These are phyloP conservation scores for Bryum argenteum DNA, from an alignment of 225 moss, liverwort and hornwort genomes.

Conservation along the genomic window DNA sequence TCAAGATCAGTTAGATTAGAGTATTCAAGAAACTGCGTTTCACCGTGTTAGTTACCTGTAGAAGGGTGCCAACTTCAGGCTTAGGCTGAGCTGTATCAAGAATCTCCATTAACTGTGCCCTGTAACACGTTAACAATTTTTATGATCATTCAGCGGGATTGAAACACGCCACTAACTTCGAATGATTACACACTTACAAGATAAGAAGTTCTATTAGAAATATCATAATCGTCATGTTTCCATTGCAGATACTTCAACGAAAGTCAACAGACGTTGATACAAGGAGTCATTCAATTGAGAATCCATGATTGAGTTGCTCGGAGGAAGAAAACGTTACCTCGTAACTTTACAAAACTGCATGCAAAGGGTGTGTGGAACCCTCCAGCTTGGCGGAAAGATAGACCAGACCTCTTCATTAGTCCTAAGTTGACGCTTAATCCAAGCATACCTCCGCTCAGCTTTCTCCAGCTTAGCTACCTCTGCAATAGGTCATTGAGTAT, in stretches of 20 bases:
- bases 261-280: slow-evolving; percentile 7
- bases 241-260: slow-evolving; percentile 2
- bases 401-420: slow-evolving; percentile 99
- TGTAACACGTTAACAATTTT: slow-evolving; percentile 34
- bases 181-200: neutral
- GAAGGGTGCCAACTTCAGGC: slow-evolving; percentile 93
- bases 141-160: slow-evolving; percentile 3
- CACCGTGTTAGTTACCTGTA: slow-evolving; percentile 64
- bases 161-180: neutral
- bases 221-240: neutral
- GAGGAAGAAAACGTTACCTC: slow-evolving; percentile 54
- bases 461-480: slow-evolving; percentile 97
- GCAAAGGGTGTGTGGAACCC: slow-evolving; percentile 83
- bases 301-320: slow-evolving; percentile 16
- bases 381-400: slow-evolving; percentile 95
- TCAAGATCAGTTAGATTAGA: slow-evolving; percentile 12
- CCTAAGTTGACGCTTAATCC: slow-evolving; percentile 98
- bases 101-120: slow-evolving; percentile 99
- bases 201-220: slow-evolving; percentile 20
- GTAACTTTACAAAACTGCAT: slow-evolving; percentile 99
- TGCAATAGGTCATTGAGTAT: slow-evolving; percentile 34
- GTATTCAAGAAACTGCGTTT: slow-evolving; percentile 13
- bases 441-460: slow-evolving; percentile 97
- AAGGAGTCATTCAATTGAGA: slow-evolving; percentile 20
- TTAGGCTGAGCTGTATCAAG: slow-evolving; percentile 94